phyloP scores from a whole-genome alignment of 2,329 filamentous ascomycete species.

The Hypomyces perniciosus region DNA sequence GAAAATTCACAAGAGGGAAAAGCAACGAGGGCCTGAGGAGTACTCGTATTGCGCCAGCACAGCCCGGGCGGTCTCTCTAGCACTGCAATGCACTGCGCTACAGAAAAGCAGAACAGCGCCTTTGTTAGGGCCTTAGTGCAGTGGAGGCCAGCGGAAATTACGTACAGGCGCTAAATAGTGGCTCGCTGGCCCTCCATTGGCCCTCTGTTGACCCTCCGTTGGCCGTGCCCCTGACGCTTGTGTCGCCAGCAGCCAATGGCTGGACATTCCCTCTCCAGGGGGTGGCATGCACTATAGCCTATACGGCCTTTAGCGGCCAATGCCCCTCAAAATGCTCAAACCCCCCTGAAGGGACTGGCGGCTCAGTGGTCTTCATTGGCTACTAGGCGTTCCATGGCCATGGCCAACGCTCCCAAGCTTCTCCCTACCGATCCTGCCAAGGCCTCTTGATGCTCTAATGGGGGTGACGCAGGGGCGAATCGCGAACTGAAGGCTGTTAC shows the following conservation, averaged over 20 bases:
- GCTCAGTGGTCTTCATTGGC: no score
- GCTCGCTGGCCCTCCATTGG: not conserved
- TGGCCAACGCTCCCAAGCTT: no score
- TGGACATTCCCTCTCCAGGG: not conserved
- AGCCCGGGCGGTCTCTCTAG: slow-evolving; percentile 4
- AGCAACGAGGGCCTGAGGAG: slow-evolving; percentile 2
- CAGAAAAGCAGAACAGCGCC: slow-evolving; percentile 6
- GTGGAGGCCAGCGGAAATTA: not conserved
- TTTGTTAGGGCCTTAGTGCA: slow-evolving; percentile 5
- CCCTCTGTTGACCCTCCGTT: not conserved
- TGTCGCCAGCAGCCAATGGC: slow-evolving; percentile 4
- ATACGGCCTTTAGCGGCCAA: slow-evolving; percentile 1
- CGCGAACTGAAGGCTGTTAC: no score
- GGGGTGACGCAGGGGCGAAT: no score
- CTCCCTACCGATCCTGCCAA: no score
- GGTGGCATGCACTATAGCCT: not conserved
- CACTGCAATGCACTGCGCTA: not conserved
- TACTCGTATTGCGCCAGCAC: not conserved
- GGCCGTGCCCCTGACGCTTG: slow-evolving; percentile 8
- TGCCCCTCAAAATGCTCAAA: not conserved
- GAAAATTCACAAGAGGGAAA: not conserved
- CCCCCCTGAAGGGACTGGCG: no score
- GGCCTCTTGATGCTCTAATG: no score
- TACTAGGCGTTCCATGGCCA: no score
- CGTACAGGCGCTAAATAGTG: not conserved